Conservation (phyloP, 306 rosid genomes). For the Cucurbita pepo region DNA sequence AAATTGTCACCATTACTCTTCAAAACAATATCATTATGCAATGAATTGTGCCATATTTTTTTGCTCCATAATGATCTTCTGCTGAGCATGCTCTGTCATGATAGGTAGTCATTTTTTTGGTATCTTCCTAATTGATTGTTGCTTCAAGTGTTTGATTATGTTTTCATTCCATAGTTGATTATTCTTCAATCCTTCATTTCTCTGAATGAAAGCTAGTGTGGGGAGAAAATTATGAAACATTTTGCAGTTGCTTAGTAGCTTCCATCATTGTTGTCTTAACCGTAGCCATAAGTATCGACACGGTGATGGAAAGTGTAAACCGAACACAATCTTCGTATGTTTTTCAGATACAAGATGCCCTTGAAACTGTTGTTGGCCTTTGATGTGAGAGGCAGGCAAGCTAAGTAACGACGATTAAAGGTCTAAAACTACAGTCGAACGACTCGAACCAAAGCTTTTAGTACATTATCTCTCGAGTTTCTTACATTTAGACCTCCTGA, state of each 20-base stretch:
- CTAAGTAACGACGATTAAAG: neutral
- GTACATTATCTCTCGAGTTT: neutral
- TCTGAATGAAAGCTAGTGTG: neutral
- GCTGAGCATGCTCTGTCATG: conserved; percentile 8
- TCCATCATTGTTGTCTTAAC: neutral
- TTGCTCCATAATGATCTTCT: neutral
- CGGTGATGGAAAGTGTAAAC: neutral
- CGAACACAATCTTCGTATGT: neutral
- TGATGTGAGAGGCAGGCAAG: neutral
- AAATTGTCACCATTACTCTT: conserved; percentile 5
- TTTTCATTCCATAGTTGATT: conserved; percentile 1
- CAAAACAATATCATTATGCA: conserved; percentile 5
- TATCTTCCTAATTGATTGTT: conserved; percentile 1
- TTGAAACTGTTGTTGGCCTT: neutral
- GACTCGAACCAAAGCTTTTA: neutral
- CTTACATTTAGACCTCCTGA: neutral
- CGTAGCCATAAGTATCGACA: neutral
- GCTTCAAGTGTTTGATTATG: conserved; percentile 3
- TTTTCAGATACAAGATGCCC: neutral
- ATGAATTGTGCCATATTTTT: conserved; percentile 5
- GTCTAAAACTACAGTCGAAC: neutral
- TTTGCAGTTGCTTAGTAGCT: neutral
- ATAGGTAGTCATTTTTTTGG: neutral
- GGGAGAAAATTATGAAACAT: neutral
- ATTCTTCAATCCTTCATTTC: neutral